phyloP scores from a whole-genome alignment of 208 protist genomes.

The Trypanosomatidae sp. region DNA sequence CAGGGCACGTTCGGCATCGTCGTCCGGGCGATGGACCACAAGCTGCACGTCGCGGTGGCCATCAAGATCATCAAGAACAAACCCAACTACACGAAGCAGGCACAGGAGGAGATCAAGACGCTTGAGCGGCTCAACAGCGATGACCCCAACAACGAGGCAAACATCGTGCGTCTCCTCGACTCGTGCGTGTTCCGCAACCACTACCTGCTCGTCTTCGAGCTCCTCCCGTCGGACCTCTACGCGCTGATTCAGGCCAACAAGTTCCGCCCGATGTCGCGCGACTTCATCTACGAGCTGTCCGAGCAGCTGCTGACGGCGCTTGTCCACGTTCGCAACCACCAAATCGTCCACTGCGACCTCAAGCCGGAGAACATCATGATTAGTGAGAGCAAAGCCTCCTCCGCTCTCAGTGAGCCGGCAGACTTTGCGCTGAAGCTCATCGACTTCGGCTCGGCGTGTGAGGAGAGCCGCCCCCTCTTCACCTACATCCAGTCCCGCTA shows the following conservation, averaged over 20 bases:
- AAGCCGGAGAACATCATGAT: constrained; percentile 98
- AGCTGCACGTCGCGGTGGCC: constrained; percentile 46
- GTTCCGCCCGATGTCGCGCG: constrained; percentile 74
- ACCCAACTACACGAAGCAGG: constrained; percentile 77
- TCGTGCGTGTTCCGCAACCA: constrained; percentile 73
- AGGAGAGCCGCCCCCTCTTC: constrained; percentile 88
- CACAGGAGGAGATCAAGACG: constrained; percentile 83
- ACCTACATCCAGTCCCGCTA: constrained; percentile 95
- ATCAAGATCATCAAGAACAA: constrained; percentile 90
- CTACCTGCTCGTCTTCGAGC: constrained; percentile 75
- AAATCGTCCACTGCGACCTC: constrained; percentile 96
- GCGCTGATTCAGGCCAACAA: constrained; percentile 62
- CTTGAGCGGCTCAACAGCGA: constrained; percentile 53
- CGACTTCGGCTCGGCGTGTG: constrained; percentile 97
- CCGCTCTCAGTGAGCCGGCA: background rate
- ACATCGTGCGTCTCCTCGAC: constrained; percentile 68
- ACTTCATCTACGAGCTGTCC: constrained; percentile 71
- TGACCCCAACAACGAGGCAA: constrained; percentile 63
- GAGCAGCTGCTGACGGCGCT: constrained; percentile 73
- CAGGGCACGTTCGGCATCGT: constrained; percentile 92
- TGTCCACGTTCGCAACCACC: constrained; percentile 52
- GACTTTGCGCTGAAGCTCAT: constrained; percentile 95
- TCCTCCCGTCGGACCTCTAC: constrained; percentile 76
- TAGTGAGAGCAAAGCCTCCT: constrained; percentile 12
- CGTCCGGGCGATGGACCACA: constrained; percentile 77